These are phyloP conservation scores for Sporisorium scitamineum DNA, from an alignment of 1,284 basidiomycete species.

Conservation along the genomic window DNA sequence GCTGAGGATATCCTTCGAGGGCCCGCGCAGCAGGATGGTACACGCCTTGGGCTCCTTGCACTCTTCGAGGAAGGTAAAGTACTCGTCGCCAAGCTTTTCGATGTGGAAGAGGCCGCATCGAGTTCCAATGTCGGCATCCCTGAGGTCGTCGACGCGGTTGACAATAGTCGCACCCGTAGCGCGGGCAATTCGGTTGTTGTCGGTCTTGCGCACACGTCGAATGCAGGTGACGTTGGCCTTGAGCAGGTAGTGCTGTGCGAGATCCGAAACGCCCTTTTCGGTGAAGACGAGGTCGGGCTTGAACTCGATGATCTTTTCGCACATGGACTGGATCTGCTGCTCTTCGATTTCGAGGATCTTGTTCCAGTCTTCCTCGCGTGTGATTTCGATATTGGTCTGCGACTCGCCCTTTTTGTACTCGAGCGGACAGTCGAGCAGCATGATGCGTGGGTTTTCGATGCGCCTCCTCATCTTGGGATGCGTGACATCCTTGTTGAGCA, in stretches of 20 bases:
- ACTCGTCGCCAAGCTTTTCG: conserved; percentile 98
- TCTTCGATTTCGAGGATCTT: conserved; percentile 94
- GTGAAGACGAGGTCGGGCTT: conserved; percentile 96
- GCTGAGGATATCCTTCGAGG: conserved; percentile 97
- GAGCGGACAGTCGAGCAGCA: conserved; percentile 93
- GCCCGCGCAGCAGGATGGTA: conserved; percentile 97
- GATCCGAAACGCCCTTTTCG: conserved; percentile 94
- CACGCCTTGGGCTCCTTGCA: conserved; percentile 95
- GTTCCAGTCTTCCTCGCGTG: conserved; percentile 93
- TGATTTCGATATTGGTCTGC: conserved; percentile 99
- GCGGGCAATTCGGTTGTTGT: conserved; percentile 98
- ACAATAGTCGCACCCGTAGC: conserved; percentile 96
- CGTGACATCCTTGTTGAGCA: conserved; percentile 99
- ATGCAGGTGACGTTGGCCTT: conserved; percentile 91
- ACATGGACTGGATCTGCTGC: conserved; percentile 92
- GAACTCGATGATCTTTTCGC: conserved; percentile 88
- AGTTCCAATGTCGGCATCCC: conserved; percentile 90
- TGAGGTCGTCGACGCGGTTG: conserved; percentile 93
- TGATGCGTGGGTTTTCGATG: conserved; percentile 89
- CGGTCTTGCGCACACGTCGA: conserved; percentile 94
- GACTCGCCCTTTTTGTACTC: conserved; percentile 99
- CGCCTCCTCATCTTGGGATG: conserved; percentile 95
- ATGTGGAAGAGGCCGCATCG: conserved; percentile 94
- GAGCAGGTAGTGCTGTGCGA: conserved; percentile 91
- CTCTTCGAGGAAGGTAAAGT: conserved; percentile 92